phyloP scores from a whole-genome alignment of 768 basidiomycete genomes.

The Pleurotus tuoliensis region DNA sequence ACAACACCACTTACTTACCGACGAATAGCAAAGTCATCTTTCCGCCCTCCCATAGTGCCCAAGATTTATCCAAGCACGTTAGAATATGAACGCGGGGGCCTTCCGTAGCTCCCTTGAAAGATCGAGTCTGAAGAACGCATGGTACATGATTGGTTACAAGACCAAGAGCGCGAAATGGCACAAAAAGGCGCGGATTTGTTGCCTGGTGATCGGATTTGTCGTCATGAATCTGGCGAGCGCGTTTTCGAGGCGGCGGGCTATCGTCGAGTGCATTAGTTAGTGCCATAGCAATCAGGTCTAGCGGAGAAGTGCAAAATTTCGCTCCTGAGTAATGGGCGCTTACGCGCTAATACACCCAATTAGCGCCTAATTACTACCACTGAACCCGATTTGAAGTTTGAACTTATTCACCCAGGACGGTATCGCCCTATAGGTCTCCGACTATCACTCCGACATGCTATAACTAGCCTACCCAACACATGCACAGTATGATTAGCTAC shows the following conservation, averaged over 20 bases:
- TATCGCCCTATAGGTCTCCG: too few species aligned
- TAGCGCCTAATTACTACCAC: too few species aligned
- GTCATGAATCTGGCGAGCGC: slow-evolving; percentile 34
- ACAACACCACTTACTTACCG: slow-evolving; percentile 52
- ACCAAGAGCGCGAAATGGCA: slow-evolving; percentile 94
- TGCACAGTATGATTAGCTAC: too few species aligned
- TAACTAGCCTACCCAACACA: too few species aligned
- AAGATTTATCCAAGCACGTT: slow-evolving; percentile 83
- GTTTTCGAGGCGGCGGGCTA: slow-evolving; percentile 47
- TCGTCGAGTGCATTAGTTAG: slow-evolving; percentile 14
- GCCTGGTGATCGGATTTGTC: slow-evolving; percentile 11
- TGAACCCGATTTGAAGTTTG: too few species aligned
- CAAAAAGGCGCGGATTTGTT: slow-evolving; percentile 62
- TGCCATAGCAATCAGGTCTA: background rate
- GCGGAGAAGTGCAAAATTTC: slow-evolving; percentile 1
- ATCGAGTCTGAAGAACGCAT: slow-evolving; percentile 81
- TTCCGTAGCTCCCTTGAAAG: slow-evolving; percentile 79
- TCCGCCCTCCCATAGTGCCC: slow-evolving; percentile 96
- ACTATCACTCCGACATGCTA: too few species aligned
- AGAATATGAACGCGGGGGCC: slow-evolving; percentile 81
- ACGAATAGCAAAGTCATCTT: slow-evolving; percentile 93
- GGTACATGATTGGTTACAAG: slow-evolving; percentile 89
- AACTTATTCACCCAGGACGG: too few species aligned
- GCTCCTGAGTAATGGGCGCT: background rate
- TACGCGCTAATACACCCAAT: background rate